These are phyloP conservation scores for Chrysosporium queenslandicum DNA, from an alignment of 2,329 filamentous ascomycete genomes.

Conservation along the genomic window DNA sequence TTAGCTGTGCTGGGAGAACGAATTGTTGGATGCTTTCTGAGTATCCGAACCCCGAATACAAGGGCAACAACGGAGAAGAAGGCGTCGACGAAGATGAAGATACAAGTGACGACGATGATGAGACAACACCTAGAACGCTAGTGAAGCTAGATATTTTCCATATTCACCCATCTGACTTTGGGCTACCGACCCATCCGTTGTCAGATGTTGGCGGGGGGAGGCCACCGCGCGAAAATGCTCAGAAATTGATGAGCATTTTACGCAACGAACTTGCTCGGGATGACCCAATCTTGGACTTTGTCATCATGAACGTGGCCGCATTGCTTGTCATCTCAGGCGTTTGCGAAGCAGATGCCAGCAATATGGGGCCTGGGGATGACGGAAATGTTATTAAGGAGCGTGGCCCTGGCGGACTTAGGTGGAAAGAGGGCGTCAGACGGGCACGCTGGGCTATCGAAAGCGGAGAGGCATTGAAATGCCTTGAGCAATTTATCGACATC, in stretches of 20 bases:
- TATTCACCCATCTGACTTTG: constrained; percentile 77
- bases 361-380: constrained; percentile 71
- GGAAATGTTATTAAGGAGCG: constrained; percentile 69
- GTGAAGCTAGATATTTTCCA: constrained; percentile 65
- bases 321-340: constrained; percentile 76
- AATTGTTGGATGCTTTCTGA: constrained; percentile 74
- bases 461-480: constrained; percentile 73
- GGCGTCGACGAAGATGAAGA: constrained; percentile 31
- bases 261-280: constrained; percentile 61
- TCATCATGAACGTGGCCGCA: constrained; percentile 86
- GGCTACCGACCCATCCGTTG: constrained; percentile 63
- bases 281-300: constrained; percentile 83
- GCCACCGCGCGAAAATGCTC: constrained; percentile 76
- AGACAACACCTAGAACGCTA: constrained; percentile 34
- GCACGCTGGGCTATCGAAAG: constrained; percentile 82
- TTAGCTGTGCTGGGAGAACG: constrained; percentile 80
- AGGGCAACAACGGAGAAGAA: constrained; percentile 19
- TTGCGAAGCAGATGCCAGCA: constrained; percentile 70
- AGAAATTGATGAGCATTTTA: constrained; percentile 68
- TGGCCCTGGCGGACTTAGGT: constrained; percentile 75
- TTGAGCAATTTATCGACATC: constrained; percentile 71
- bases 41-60: constrained; percentile 38
- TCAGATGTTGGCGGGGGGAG: constrained; percentile 72
- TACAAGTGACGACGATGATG: constrained; percentile 28
- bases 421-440: constrained; percentile 87